These are phyloP conservation scores for Pseudozyma thailandica DNA, from an alignment of 1,284 basidiomycete species.

Conservation along the genomic window DNA sequence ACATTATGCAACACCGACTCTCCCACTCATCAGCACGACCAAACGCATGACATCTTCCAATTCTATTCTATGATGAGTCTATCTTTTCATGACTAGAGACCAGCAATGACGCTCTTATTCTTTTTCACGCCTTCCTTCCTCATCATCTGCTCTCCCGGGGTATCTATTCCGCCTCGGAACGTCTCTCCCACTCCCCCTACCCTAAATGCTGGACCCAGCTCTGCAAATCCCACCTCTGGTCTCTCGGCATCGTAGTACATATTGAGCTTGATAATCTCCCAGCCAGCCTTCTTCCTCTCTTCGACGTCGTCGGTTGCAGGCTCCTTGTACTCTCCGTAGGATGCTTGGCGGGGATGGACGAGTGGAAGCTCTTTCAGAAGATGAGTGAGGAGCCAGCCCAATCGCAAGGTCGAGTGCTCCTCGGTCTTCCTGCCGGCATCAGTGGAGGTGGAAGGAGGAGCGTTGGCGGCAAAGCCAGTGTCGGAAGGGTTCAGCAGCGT, in stretches of 20 bases:
- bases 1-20: too few species aligned
- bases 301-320: slow-evolving; percentile 9
- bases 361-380: slow-evolving; percentile 59
- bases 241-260: slow-evolving; percentile 48
- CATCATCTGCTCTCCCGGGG: slow-evolving; percentile 31
- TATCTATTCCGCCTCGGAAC: slow-evolving; percentile 54
- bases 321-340: slow-evolving; percentile 28
- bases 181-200: slow-evolving; percentile 51
- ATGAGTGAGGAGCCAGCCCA: slow-evolving; percentile 60
- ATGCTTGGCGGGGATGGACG: slow-evolving; percentile 59
- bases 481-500: slow-evolving; percentile 32
- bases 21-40: background rate
- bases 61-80: background rate
- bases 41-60: background rate
- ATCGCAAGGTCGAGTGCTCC: slow-evolving; percentile 20
- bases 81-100: slow-evolving; percentile 10
- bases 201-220: slow-evolving; percentile 37
- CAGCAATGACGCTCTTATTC: slow-evolving; percentile 38
- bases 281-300: slow-evolving; percentile 19
- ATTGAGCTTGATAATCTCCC: slow-evolving; percentile 24
- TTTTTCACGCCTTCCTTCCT: background rate
- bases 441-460: slow-evolving; percentile 6
- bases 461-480: slow-evolving; percentile 32
- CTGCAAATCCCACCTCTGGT: slow-evolving; percentile 63
- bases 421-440: slow-evolving; percentile 5